phyloP scores from a whole-genome alignment of 495 filamentous ascomycete genomes.

The Penicillium verhagenii region DNA sequence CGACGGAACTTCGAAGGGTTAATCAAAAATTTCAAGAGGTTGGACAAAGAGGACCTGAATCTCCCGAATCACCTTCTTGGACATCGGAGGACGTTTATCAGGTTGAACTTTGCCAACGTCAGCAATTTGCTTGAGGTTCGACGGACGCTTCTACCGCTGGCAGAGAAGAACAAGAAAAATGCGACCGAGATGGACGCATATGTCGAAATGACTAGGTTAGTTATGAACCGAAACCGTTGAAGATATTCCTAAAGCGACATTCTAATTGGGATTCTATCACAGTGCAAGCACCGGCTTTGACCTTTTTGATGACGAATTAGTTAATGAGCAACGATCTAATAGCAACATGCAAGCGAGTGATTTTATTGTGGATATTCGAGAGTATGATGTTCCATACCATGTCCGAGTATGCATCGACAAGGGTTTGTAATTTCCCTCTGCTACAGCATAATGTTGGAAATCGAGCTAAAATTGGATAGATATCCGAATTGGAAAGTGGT shows the following conservation, averaged over 20 bases:
- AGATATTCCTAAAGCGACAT: not conserved
- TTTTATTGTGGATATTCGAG: constrained; percentile 97
- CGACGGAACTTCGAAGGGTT: constrained; percentile 80
- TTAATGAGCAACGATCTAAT: constrained; percentile 81
- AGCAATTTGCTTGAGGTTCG: constrained; percentile 78
- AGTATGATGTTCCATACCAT: constrained; percentile 99
- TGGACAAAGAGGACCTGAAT: constrained; percentile 90
- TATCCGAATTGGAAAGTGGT: constrained; percentile 97
- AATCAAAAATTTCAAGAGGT: constrained; percentile 70
- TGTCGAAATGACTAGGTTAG: constrained; percentile 88
- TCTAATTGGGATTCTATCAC: constrained; percentile 6
- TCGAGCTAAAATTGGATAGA: constrained; percentile 48
- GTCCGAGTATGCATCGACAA: constrained; percentile 97
- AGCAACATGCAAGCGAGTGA: constrained; percentile 87
- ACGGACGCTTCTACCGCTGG: constrained; percentile 81
- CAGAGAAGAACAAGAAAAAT: constrained; percentile 93
- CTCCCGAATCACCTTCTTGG: constrained; percentile 97
- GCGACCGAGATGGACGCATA: constrained; percentile 97
- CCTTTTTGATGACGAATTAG: constrained; percentile 89
- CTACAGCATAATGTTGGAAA: not conserved
- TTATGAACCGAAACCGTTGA: constrained; percentile 9
- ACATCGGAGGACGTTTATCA: constrained; percentile 81
- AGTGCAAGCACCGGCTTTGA: constrained; percentile 88
- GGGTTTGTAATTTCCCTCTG: constrained; percentile 48
- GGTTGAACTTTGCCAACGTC: constrained; percentile 85